Conservation (phyloP, 495 filamentous ascomycete genomes). For the Poronia punctata region DNA sequence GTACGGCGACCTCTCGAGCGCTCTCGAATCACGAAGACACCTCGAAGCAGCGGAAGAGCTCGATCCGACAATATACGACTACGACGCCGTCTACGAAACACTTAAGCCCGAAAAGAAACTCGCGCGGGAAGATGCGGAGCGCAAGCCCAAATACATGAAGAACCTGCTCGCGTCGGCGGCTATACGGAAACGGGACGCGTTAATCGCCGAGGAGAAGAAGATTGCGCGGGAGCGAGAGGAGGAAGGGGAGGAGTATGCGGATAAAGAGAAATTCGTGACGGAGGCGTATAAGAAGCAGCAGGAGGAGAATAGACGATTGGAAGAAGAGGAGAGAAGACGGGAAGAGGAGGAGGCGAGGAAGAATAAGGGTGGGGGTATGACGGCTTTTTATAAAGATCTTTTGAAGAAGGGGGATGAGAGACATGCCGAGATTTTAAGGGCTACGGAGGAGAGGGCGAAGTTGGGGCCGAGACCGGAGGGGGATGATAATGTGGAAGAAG, state of each 20-base stretch:
- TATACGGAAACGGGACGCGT: conserved; percentile 78
- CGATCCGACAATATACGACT: conserved; percentile 69
- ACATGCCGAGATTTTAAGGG: conserved; percentile 64
- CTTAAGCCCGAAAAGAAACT: conserved; percentile 41
- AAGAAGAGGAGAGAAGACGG: conserved; percentile 68
- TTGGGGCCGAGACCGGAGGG: conserved; percentile 40
- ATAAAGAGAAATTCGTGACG: conserved; percentile 96
- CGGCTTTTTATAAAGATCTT: conserved; percentile 77
- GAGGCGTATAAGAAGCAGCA: conserved; percentile 93
- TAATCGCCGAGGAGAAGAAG: conserved; percentile 81
- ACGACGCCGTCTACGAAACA: conserved; percentile 66
- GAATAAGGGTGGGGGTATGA: conserved; percentile 69
- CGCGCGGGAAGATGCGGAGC: conserved; percentile 34
- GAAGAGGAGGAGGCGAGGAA: conserved; percentile 65
- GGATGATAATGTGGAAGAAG: conserved; percentile 23
- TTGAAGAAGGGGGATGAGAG: conserved; percentile 68
- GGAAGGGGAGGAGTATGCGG: conserved; percentile 88
- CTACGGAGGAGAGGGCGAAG: conserved; percentile 57
- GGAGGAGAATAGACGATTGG: conserved; percentile 67
- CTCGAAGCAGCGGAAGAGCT: conserved; percentile 49
- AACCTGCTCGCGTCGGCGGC: conserved; percentile 74
- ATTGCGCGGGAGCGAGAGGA: conserved; percentile 81
- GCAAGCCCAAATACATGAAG: conserved; percentile 77
- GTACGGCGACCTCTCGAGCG: conserved; percentile 51
- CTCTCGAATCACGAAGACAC: conserved; percentile 47